Evolutionary conservation across 768 basidiomycete genomes (phyloP).

Genomic region (Hypholoma sublateritium): DNA sequence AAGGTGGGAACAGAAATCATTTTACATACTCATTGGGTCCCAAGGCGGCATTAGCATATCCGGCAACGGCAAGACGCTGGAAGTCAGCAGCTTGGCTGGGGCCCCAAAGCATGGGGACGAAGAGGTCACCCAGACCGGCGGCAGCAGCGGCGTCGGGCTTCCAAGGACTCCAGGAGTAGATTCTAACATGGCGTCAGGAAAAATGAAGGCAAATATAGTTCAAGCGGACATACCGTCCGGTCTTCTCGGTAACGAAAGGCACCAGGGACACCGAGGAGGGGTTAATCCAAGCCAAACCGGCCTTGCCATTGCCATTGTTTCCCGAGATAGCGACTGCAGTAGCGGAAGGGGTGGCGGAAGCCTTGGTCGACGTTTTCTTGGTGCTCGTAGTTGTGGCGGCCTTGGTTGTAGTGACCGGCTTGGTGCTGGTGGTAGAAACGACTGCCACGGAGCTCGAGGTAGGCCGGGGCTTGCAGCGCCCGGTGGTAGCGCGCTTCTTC

Average conservation of each 20-base stretch:
- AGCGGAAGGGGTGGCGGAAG: constrained; percentile 13
- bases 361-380: constrained; percentile 12
- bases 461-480: constrained; percentile 60
- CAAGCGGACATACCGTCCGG: constrained; percentile 36
- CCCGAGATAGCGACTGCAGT: constrained; percentile 14
- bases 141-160: constrained; percentile 38
- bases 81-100: constrained; percentile 49
- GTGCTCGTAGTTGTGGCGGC: constrained; percentile 17
- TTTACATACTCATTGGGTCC: constrained; percentile 74
- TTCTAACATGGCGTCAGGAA: constrained; percentile 21
- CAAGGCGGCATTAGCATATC: constrained; percentile 51
- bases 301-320: constrained; percentile 40
- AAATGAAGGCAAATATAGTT: neutral
- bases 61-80: constrained; percentile 40
- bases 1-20: neutral
- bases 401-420: neutral
- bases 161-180: constrained; percentile 71
- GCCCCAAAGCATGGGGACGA: constrained; percentile 74
- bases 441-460: constrained; percentile 19
- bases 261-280: constrained; percentile 47
- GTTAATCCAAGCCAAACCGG: constrained; percentile 69
- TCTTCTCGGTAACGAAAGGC: constrained; percentile 47
- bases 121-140: constrained; percentile 44
- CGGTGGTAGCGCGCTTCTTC: constrained; percentile 47
- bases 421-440: neutral